Base-by-base conservation (phyloP, 495 filamentous ascomycete species). In the Aspergillus haitiensis region DNA sequence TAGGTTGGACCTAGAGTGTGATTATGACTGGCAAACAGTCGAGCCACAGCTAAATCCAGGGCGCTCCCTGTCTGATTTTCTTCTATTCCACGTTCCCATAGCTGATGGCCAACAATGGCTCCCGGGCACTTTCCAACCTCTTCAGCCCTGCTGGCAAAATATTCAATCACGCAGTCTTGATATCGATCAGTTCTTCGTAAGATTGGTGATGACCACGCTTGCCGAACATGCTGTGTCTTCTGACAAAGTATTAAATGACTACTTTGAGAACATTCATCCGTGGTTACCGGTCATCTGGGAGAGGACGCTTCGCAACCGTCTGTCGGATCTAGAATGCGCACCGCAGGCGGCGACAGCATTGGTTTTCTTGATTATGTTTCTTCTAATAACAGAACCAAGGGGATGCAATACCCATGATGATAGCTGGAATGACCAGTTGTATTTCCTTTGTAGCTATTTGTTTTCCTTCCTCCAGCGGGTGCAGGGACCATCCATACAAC, bases 231-330 rank as follows among this genome's bases (percentile, higher is more conserved):
- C 16, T 18, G 5, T 13, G 1, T 34, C 56, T 11, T 10, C 52
- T 3, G 34, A 42, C 8, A 9, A 11, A 13, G 7, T 52, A 0
- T 18, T 45, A 3, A 34, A 42, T 5, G 16, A 21, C 12, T 59
- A 59, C 18, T 59, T 59, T 37, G 12, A 7, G 0, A 33, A 34
- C n/a, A 52, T 59, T 18, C 47, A 51, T 11, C 46, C 46, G 2
- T 59, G 56, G 56, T 18, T 59, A 15, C 56, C 56, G 9, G 47
- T 59, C 4, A 50, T 59, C n/a, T 21, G 15, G 6, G 56, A 52
- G 37, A 34, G 45, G 13, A 21, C 56, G 10, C 45, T 59, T 21
- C 56, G 16, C 7, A 10, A 27, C 7, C 45, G 36, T 33, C 13
- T 52, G 7, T 50, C 36, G 4, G 35, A 51, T 18, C 56, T 59